phyloP scores from a whole-genome alignment of 164 flowering plant genomes.

The Sedum album region DNA sequence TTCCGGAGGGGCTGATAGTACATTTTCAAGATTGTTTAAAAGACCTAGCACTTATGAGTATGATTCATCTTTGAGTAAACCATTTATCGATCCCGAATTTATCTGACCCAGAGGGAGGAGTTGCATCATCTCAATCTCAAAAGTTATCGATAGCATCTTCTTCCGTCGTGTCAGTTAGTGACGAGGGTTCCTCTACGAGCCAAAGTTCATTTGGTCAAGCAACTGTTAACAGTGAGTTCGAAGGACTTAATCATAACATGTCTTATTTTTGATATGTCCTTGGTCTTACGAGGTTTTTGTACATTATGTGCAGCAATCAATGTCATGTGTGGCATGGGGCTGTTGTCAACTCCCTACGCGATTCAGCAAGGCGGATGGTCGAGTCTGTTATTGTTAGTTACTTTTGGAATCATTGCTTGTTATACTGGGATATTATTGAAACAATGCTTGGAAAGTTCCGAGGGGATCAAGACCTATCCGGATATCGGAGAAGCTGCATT shows the following conservation, averaged over 20 bases:
- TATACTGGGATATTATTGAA: constrained; percentile 72
- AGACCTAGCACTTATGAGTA: background rate
- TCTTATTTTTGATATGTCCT: background rate
- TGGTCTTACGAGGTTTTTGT: background rate
- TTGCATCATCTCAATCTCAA: background rate
- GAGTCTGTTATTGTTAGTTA: constrained; percentile 38
- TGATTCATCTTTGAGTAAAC: constrained; percentile 9
- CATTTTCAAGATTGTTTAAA: background rate
- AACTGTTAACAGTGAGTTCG: constrained; percentile 1
- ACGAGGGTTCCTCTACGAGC: background rate
- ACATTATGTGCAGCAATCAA: constrained; percentile 40
- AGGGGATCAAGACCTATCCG: constrained; percentile 55
- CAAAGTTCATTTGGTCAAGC: constrained; percentile 11
- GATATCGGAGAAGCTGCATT: constrained; percentile 94
- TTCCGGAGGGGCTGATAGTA: background rate
- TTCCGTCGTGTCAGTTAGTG: background rate
- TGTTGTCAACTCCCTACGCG: constrained; percentile 78
- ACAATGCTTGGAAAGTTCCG: constrained; percentile 68
- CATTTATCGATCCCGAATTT: constrained; percentile 6
- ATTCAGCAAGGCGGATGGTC: constrained; percentile 84
- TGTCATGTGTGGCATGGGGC: constrained; percentile 83
- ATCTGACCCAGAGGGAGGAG: background rate
- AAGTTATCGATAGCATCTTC: background rate
- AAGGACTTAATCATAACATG: background rate
- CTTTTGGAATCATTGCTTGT: constrained; percentile 62